These are phyloP conservation scores for Trypanosoma brucei DNA, from an alignment of 208 protist species.

Conservation along the genomic window DNA sequence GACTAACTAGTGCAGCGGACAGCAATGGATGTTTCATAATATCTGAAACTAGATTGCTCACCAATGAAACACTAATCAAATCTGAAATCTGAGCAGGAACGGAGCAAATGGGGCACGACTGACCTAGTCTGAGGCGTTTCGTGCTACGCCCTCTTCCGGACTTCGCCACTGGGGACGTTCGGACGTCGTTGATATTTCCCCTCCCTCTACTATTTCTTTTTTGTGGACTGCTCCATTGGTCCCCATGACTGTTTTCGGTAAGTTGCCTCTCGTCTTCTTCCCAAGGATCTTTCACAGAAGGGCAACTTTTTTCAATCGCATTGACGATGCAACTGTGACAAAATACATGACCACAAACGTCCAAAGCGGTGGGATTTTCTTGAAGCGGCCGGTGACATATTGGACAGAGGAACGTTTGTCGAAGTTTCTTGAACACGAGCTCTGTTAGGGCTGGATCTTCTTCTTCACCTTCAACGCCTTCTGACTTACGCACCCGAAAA, in stretches of 20 bases:
- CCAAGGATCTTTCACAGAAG: constrained; percentile 9
- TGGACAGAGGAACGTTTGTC: constrained; percentile 27
- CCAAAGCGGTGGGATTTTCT: constrained; percentile 38
- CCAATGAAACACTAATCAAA: constrained; percentile 38
- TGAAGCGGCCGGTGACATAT: constrained; percentile 40
- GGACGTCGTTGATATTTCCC: neutral
- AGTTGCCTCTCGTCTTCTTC: constrained; percentile 32
- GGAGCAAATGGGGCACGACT: constrained; percentile 56
- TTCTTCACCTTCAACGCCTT: neutral
- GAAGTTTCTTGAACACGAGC: constrained; percentile 21
- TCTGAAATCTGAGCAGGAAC: constrained; percentile 70
- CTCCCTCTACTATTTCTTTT: neutral
- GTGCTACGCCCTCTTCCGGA: neutral
- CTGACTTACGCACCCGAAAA: constrained; percentile 8
- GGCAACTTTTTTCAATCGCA: constrained; percentile 53
- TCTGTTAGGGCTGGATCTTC: constrained; percentile 22
- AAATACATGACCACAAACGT: constrained; percentile 76
- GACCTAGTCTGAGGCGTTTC: constrained; percentile 16
- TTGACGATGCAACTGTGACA: constrained; percentile 69
- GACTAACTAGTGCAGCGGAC: neutral
- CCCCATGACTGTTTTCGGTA: neutral
- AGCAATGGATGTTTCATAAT: constrained; percentile 8
- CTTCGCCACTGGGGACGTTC: neutral
- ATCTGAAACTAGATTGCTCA: constrained; percentile 38
- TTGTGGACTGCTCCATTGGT: constrained; percentile 1